These are phyloP conservation scores for Fusarium brevicatenulatum DNA, from an alignment of 2,329 filamentous ascomycete species.

Conservation along the genomic window DNA sequence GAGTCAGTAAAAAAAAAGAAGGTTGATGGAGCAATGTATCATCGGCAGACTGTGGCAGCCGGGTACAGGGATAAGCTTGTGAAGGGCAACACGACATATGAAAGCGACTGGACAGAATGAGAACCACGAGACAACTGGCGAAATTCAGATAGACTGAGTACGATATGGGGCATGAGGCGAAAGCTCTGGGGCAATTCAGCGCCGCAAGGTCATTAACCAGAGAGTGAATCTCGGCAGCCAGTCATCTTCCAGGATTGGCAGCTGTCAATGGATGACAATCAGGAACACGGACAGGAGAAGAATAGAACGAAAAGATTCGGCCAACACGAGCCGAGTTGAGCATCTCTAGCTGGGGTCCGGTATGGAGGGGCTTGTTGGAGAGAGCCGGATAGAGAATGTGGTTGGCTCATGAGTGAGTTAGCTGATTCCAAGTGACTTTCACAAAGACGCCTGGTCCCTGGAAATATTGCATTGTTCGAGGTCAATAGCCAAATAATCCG, in stretches of 20 bases:
- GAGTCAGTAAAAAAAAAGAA: constrained; percentile 7
- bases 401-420: constrained; percentile 22
- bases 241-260: constrained; percentile 7
- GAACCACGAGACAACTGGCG: constrained; percentile 15
- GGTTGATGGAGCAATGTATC: constrained; percentile 31
- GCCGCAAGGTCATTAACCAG: constrained; percentile 16
- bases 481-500: not conserved
- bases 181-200: constrained; percentile 17
- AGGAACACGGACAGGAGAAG: constrained; percentile 13
- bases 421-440: constrained; percentile 4
- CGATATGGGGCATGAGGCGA: constrained; percentile 22
- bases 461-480: not conserved
- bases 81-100: constrained; percentile 32
- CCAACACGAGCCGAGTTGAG: constrained; percentile 14
- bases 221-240: constrained; percentile 14
- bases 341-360: constrained; percentile 14
- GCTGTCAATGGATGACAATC: constrained; percentile 9
- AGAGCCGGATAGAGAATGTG: constrained; percentile 7
- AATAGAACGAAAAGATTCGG: constrained; percentile 12
- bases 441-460: constrained; percentile 26
- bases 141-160: constrained; percentile 27
- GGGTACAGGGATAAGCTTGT: constrained; percentile 35
- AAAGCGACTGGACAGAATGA: constrained; percentile 25
- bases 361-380: constrained; percentile 18
- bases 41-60: constrained; percentile 8